Base-by-base conservation (phyloP, 345 rosid species). In the Nasturtium officinale region DNA sequence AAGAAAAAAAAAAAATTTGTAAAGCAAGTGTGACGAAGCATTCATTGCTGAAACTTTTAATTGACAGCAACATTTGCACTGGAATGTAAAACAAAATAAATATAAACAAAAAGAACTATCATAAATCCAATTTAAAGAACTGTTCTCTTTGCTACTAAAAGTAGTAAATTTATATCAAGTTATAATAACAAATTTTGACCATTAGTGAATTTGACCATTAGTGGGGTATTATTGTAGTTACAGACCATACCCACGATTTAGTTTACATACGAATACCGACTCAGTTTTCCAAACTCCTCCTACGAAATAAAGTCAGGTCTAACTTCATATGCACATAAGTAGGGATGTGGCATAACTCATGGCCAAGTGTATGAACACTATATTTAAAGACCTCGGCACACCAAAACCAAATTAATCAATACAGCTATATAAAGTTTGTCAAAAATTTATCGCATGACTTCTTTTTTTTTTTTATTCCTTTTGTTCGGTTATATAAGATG, bases 391-490 rank as follows among this genome's bases (percentile, higher is more conserved):
- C 32, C 6, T 29, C 6, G 6, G 32, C 6, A 29, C 57, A 56
- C 29, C 47, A 32, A 16, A 54, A 45, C 48, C 12, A 64, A 55
- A 32, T n/a, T 30, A 29, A 72, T 25, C 69, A 64, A 63, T 46
- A 25, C 25, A 38, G 5, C 51, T 35, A 26, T 8, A 17, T 17
- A 61, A 28, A 18, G 53, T 40, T 38, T 54, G 62, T 72, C 76
- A 72, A 64, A 10, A 33, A 11, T 73, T 64, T 5, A 54, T 57
- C 35, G 16, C 68, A 53, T 30, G 16, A 37, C 4, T 35, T 9
- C 2, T 26, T 17, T 13, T 10, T 67, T 7, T 5, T 51, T 45
- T 26, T 26, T 2, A 26, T 26, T 26, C 29, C 5, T 26, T 26
- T 4, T 26, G 29, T 3, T 4, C 29, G 0, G 5, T 26, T 26